Percentiles rank a stretch among this genome's conserved stretches.
Evolutionary conservation across 2,329 filamentous ascomycete species (phyloP).

Genomic region (Fusarium verticillioides): DNA sequence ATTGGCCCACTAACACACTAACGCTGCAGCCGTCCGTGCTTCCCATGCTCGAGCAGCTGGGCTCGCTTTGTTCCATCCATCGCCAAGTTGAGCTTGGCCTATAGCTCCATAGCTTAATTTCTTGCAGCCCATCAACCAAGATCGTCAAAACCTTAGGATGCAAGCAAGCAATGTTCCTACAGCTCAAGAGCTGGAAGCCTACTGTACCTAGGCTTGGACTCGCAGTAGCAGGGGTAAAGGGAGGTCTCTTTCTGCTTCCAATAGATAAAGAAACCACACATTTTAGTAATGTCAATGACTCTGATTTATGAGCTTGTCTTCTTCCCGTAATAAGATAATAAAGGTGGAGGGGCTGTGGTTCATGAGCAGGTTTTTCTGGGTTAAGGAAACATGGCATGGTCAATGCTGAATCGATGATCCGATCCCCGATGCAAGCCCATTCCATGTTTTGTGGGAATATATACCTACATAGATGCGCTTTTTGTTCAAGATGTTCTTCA

Average conservation of each 20-base stretch:
- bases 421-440: background rate
- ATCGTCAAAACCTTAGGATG: background rate
- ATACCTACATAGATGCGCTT: background rate
- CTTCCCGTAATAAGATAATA: background rate
- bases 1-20: slow-evolving; percentile 30
- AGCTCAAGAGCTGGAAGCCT: background rate
- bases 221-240: background rate
- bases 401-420: slow-evolving; percentile 10
- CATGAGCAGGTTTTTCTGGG: slow-evolving; percentile 28
- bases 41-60: background rate
- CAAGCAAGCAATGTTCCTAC: background rate
- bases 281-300: background rate
- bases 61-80: background rate
- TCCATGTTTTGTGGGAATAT: background rate
- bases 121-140: slow-evolving; percentile 12
- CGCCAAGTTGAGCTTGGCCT: slow-evolving; percentile 1
- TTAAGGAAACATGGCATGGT: slow-evolving; percentile 27
- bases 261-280: background rate
- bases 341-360: slow-evolving; percentile 18
- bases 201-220: background rate
- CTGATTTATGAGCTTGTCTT: background rate
- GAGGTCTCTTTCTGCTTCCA: background rate
- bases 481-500: background rate
- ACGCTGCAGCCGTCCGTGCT: slow-evolving; percentile 20
- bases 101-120: slow-evolving; percentile 25